Percentiles rank a stretch among this genome's conserved stretches.
These are phyloP conservation scores for Solanum hybrid DNA, from an alignment of 305 asterid species.

Conservation along the genomic window DNA sequence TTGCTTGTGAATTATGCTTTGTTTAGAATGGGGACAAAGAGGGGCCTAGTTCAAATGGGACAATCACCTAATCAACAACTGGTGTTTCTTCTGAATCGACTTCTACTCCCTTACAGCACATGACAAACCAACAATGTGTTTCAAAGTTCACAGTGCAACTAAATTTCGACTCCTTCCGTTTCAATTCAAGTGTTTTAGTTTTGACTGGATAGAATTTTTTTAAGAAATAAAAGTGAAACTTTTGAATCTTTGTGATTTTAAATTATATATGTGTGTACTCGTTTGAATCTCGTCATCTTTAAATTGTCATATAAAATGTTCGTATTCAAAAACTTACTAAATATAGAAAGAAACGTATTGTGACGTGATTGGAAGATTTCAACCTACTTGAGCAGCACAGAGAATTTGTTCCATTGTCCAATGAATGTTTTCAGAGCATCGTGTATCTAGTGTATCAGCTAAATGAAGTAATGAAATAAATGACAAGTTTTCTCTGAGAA, in stretches of 20 bases:
- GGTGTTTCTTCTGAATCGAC: background rate
- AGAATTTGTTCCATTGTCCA: background rate
- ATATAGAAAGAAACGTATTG: background rate
- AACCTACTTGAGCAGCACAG: background rate
- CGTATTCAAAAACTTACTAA: background rate
- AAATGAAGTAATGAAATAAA: background rate
- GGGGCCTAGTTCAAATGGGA: background rate
- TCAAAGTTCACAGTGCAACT: background rate
- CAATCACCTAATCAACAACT: background rate
- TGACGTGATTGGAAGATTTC: background rate
- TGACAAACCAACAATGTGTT: background rate
- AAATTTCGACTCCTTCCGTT: background rate
- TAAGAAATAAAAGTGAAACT: background rate
- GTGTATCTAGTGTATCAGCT: background rate
- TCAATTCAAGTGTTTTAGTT: background rate
- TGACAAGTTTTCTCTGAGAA: background rate
- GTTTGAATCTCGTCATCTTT: background rate
- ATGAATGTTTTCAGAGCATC: background rate
- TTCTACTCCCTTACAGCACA: background rate
- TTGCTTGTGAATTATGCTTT: background rate
- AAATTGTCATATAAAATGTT: background rate
- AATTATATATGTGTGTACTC: background rate
- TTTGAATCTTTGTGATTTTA: background rate
- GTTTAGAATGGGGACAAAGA: background rate
- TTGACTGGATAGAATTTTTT: background rate